These are phyloP conservation scores for Tricholoma furcatifolium DNA, from an alignment of 768 basidiomycete genomes.

Conservation along the genomic window DNA sequence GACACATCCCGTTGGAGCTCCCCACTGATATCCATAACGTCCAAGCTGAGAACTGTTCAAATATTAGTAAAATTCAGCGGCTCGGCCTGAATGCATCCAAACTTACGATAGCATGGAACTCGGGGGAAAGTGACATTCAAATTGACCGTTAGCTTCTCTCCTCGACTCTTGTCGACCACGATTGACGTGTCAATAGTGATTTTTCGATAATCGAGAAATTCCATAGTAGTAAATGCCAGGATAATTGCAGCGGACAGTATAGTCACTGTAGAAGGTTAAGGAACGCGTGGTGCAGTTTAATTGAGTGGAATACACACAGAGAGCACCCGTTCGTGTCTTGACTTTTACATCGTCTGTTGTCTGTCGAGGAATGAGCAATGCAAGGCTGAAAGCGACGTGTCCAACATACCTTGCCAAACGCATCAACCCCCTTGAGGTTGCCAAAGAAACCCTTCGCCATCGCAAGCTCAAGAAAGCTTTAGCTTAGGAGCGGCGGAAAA, in stretches of 20 bases:
- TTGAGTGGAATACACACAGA: slow-evolving; percentile 53
- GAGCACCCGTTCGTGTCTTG: slow-evolving; percentile 91
- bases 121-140: slow-evolving; percentile 94
- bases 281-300: background rate
- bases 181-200: slow-evolving; percentile 88
- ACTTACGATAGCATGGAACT: slow-evolving; percentile 96
- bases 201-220: slow-evolving; percentile 93
- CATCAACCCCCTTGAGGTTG: slow-evolving; percentile 89
- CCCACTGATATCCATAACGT: slow-evolving; percentile 98
- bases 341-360: slow-evolving; percentile 99
- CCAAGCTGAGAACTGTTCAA: slow-evolving; percentile 81
- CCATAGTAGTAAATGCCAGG: slow-evolving; percentile 85
- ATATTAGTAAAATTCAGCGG: slow-evolving; percentile 2
- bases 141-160: slow-evolving; percentile 89
- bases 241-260: slow-evolving; percentile 91
- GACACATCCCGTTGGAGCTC: slow-evolving; percentile 90
- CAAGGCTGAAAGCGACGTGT: slow-evolving; percentile 11
- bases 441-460: slow-evolving; percentile 82
- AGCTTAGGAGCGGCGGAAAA: slow-evolving; percentile 24
- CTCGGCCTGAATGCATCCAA: background rate
- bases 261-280: slow-evolving; percentile 62
- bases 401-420: slow-evolving; percentile 91
- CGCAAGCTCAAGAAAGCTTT: slow-evolving; percentile 32
- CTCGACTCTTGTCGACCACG: slow-evolving; percentile 91
- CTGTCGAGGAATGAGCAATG: slow-evolving; percentile 38